phyloP scores from a whole-genome alignment of 2,329 filamentous ascomycete species.

The Xylariomycetidae sp. region DNA sequence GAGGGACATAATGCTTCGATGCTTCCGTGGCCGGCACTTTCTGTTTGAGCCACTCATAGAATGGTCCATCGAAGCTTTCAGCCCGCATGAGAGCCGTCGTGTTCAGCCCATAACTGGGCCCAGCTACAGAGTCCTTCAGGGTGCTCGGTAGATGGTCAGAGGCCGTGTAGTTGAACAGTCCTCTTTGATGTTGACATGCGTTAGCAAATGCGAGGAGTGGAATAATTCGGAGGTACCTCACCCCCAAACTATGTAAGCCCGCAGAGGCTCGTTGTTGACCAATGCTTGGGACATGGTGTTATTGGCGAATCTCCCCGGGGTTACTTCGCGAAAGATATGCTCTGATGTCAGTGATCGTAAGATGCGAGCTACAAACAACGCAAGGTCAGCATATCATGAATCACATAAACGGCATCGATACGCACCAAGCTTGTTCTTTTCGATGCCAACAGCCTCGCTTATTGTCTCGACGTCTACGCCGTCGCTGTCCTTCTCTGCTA shows the following conservation, averaged over 20 bases:
- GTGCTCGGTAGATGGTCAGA: conserved; percentile 12
- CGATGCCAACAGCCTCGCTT: conserved; percentile 8
- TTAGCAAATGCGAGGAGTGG: neutral
- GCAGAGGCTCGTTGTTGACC: conserved; percentile 12
- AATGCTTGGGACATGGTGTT: conserved; percentile 16
- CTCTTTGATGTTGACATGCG: conserved; percentile 2
- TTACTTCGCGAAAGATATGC: conserved; percentile 16
- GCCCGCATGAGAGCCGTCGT: conserved; percentile 12
- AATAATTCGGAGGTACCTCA: neutral
- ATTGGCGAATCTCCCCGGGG: conserved; percentile 13
- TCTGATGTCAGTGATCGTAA: conserved; percentile 12
- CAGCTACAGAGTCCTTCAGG: conserved; percentile 11
- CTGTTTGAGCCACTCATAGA: conserved; percentile 14
- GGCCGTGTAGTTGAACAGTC: conserved; percentile 6
- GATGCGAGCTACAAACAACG: conserved; percentile 10
- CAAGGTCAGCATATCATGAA: too few species aligned
- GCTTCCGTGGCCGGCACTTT: conserved; percentile 10
- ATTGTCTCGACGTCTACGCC: conserved; percentile 11
- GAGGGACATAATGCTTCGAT: conserved; percentile 2
- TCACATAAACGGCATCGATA: too few species aligned
- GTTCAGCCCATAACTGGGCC: conserved; percentile 11
- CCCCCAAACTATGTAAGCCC: conserved; percentile 12
- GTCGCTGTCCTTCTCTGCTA: conserved; percentile 9
- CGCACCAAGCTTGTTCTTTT: conserved; percentile 8
- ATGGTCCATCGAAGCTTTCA: conserved; percentile 7